phyloP scores from a whole-genome alignment of 2,329 filamentous ascomycete species.

The Nothophaeocryptopus gaeumannii region DNA sequence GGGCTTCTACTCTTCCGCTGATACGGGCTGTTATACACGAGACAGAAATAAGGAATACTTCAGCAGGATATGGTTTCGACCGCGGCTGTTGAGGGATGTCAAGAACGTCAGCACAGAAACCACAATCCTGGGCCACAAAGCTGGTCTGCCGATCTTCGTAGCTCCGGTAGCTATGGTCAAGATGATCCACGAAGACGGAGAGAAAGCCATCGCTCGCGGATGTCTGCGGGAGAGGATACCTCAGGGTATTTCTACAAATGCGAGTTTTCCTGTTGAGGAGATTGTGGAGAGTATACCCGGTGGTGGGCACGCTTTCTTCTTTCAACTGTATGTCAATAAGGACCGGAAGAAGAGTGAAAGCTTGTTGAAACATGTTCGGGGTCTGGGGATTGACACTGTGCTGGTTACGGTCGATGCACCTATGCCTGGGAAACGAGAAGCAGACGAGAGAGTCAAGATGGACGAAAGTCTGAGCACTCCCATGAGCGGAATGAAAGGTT shows the following conservation, averaged over 20 bases:
- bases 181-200: slow-evolving; percentile 39
- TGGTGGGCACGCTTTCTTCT: slow-evolving; percentile 46
- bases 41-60: slow-evolving; percentile 44
- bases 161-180: slow-evolving; percentile 39
- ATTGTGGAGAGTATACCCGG: slow-evolving; percentile 27
- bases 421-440: slow-evolving; percentile 55
- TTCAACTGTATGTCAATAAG: slow-evolving; percentile 63
- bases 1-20: slow-evolving; percentile 51
- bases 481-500: slow-evolving; percentile 50
- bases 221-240: slow-evolving; percentile 28
- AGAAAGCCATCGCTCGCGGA: slow-evolving; percentile 36
- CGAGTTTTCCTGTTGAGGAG: slow-evolving; percentile 33
- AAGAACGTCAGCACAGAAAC: slow-evolving; percentile 34
- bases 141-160: slow-evolving; percentile 38
- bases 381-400: slow-evolving; percentile 51
- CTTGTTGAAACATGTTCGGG: slow-evolving; percentile 48
- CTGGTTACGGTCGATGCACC: slow-evolving; percentile 61
- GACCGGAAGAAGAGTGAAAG: slow-evolving; percentile 52
- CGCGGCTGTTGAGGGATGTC: slow-evolving; percentile 46
- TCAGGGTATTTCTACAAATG: slow-evolving; percentile 35
- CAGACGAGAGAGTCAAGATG: slow-evolving; percentile 46
- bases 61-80: slow-evolving; percentile 47
- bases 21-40: slow-evolving; percentile 50
- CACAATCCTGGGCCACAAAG: slow-evolving; percentile 34
- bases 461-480: slow-evolving; percentile 50